Base-by-base conservation (phyloP, 1,284 basidiomycete species). In the Leccinum fuscescens region DNA sequence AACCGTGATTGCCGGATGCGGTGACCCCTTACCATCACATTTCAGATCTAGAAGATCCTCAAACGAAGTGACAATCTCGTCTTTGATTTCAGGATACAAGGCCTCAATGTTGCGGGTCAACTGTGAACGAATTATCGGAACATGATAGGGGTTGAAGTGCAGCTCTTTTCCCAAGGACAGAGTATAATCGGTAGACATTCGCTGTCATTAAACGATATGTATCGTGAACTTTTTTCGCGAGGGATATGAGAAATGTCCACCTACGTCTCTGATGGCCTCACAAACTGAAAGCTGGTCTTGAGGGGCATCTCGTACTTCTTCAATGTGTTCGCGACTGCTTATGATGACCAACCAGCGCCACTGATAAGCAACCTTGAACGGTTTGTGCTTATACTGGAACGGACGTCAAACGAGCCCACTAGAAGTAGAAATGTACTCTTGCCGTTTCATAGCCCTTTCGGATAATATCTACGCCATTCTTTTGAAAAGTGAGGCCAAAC, bases 301-400 rank as follows among this genome's bases (percentile, higher is more conserved):
- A 0, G 72, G 62, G 0, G 77, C 75, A 37, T 66, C 76, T 8
- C 71, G 67, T 6, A 83, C 33, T 42, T 84, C 81, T 2, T 82
- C 76, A 9, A 80, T 66, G 22, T 76, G 65, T 29, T 75, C 66
- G 0, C 66, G 70, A 9, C 73, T 75, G 50, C 67, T 76, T 3
- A 80, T 61, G 33, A 82, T 7, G n/a, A 83, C 73, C 0, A 76
- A 56, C 82, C 81, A 83, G 35, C 67, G 65, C 33, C 70, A 67
- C 4, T 74, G 58, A 1, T 72, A 66, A 0, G 80, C 67, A 11
- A 84, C 60, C 62, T 80, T 81, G 72, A 82, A 83, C 4, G 72
- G 63, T 0, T 59, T 62, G 11, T 69, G 69, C 6, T 71, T 74
- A 61, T 77, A 74, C 79, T 80, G 7, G 15, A 35, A 33, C 3